Evolutionary conservation across 2,329 filamentous ascomycete species (phyloP).

Genomic region (Emmonsiellopsis sp.): DNA sequence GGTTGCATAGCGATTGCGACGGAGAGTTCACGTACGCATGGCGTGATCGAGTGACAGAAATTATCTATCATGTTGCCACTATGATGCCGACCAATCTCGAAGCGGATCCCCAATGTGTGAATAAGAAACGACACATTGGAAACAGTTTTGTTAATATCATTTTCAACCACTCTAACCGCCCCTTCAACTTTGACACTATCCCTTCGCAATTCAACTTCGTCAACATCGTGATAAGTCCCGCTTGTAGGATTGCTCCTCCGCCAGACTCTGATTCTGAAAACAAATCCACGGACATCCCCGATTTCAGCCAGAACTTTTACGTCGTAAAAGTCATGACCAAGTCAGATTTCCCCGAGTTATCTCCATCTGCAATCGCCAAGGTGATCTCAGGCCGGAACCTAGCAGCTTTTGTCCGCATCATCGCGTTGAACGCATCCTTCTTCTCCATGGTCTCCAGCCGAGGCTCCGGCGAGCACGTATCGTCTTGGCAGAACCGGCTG

Average conservation of each 20-base stretch:
- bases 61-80: constrained; percentile 90
- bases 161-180: constrained; percentile 89
- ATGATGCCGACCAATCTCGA: constrained; percentile 90
- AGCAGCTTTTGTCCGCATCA: constrained; percentile 73
- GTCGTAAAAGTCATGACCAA: constrained; percentile 83
- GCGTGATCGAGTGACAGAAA: constrained; percentile 88
- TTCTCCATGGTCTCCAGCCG: constrained; percentile 85
- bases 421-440: constrained; percentile 87
- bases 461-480: constrained; percentile 67
- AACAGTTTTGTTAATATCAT: constrained; percentile 98
- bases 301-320: constrained; percentile 54
- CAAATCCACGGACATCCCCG: constrained; percentile 11
- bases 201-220: constrained; percentile 94
- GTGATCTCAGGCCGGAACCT: constrained; percentile 76
- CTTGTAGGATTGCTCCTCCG: constrained; percentile 35
- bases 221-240: constrained; percentile 90
- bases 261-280: background rate
- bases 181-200: constrained; percentile 84
- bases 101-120: constrained; percentile 62
- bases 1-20: constrained; percentile 73
- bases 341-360: constrained; percentile 82
- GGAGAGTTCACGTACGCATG: constrained; percentile 86
- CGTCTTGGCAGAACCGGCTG: constrained; percentile 80
- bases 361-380: constrained; percentile 79
- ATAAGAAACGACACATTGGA: constrained; percentile 91